phyloP scores from a whole-genome alignment of 345 rosid species.

The Heritiera fomes region DNA sequence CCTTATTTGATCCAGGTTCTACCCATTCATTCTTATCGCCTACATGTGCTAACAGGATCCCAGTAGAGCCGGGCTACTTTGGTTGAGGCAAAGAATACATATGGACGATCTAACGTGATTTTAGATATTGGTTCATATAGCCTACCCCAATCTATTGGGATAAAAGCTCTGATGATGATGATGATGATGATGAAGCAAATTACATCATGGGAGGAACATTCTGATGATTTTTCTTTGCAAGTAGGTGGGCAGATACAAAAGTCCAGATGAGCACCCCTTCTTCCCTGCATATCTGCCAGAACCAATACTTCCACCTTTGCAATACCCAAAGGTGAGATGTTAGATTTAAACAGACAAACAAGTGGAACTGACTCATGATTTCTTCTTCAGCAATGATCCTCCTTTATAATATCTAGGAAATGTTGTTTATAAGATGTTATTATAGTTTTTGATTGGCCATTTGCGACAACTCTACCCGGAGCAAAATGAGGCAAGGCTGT shows the following conservation, averaged over 20 bases:
- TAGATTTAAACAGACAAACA: not conserved
- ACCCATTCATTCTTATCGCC: no score
- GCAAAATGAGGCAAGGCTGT: not conserved
- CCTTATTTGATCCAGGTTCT: no score
- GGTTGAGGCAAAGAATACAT: no score
- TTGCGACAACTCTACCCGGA: not conserved
- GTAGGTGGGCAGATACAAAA: conserved; percentile 64
- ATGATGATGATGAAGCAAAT: no score
- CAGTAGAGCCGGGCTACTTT: no score
- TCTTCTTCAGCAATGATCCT: conserved; percentile 1
- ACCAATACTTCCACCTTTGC: conserved; percentile 61
- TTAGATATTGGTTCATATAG: no score
- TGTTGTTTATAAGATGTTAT: not conserved
- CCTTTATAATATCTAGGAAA: not conserved
- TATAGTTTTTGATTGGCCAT: not conserved
- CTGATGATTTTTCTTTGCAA: conserved; percentile 1
- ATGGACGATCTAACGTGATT: no score
- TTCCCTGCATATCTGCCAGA: conserved; percentile 55
- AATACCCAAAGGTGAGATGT: conserved; percentile 36
- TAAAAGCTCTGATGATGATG: no score
- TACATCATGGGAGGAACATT: not conserved
- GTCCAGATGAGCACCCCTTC: conserved; percentile 78
- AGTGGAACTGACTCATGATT: not conserved
- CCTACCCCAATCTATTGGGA: no score
- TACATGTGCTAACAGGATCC: no score